Percentiles rank a stretch among this genome's conserved stretches.
Conservation (phyloP, 2,329 filamentous ascomycete genomes). For the Claviceps spartinae region DNA sequence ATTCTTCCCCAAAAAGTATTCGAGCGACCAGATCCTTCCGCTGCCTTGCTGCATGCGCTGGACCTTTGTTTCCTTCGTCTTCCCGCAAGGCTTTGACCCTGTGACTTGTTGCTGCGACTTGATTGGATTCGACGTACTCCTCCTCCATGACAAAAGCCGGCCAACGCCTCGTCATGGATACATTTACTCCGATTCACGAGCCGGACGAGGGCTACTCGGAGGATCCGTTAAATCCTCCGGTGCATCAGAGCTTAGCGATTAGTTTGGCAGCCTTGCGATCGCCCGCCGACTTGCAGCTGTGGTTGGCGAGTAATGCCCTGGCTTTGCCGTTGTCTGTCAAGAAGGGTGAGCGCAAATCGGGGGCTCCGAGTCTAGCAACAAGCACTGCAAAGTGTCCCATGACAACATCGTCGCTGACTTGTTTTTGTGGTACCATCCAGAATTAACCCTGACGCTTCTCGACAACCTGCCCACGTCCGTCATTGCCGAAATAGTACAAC, state of each 20-base stretch:
- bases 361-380: not conserved
- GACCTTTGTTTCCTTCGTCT: not conserved
- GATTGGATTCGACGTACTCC: not conserved
- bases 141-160: slow-evolving; percentile 16
- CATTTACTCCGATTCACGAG: slow-evolving; percentile 38
- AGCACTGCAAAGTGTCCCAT: not conserved
- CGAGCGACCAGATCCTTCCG: not conserved
- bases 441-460: slow-evolving; percentile 67
- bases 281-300: slow-evolving; percentile 32
- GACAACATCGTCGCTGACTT: slow-evolving; percentile 8
- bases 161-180: slow-evolving; percentile 24
- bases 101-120: not conserved
- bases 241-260: slow-evolving; percentile 18
- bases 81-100: not conserved
- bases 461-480: slow-evolving; percentile 66
- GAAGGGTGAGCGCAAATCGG: slow-evolving; percentile 11
- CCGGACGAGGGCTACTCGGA: slow-evolving; percentile 84
- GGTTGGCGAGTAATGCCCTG: slow-evolving; percentile 36
- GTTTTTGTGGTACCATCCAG: slow-evolving; percentile 28
- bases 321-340: slow-evolving; percentile 35
- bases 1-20: not conserved
- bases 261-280: slow-evolving; percentile 23
- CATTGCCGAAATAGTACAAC: slow-evolving; percentile 67
- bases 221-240: slow-evolving; percentile 42
- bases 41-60: not conserved